Base-by-base conservation (phyloP, 495 filamentous ascomycete species). In the Filosporella fistucella region DNA sequence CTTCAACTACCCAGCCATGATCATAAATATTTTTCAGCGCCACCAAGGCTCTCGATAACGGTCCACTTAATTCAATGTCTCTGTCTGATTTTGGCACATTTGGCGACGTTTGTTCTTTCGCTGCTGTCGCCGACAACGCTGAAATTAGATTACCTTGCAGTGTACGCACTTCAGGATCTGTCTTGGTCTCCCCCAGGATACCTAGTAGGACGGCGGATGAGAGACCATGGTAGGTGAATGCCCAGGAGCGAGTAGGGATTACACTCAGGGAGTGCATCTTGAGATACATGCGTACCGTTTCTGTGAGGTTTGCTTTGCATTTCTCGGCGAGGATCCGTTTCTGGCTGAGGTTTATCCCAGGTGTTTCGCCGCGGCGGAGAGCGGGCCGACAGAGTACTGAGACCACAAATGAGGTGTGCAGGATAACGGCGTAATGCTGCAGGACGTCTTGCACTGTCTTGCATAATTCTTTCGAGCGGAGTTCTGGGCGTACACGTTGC, bases 221-320 rank as follows among this genome's bases (percentile, higher is more conserved):
- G 16, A 86, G 68, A 8, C 77, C 77, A 42, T 83, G 78, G 47
- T 84, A 82, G 0, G 80, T 76, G 36, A 84, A 78, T 4, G 80
- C 77, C 82, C 82, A 86, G 12, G 77, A 82, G 17, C 81, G 72
- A 6, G 77, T 78, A 0, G 80, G 80, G 35, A 80, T 81, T 1
- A 81, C 69, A 4, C 80, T 82, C 47, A 84, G 65, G 52, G 82
- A 79, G 51, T 82, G 80, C 67, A 86, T 77, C 11, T 81, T 78
- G 6, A 84, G 65, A 59, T 84, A 86, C 64, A 83, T 82, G 51
- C 81, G 73, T 1, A 86, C 78, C 10, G 80, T 84, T 57, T 84
- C 81, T 6, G 75, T 72, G 9, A 86, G 58, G 56, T 80, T 83
- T 21, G 68, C 60, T 52, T 84, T 81, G 64, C 82, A 86, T 22